Base-by-base conservation (phyloP, 2,329 filamentous ascomycete genomes). In the Aspergillus amoenus region DNA sequence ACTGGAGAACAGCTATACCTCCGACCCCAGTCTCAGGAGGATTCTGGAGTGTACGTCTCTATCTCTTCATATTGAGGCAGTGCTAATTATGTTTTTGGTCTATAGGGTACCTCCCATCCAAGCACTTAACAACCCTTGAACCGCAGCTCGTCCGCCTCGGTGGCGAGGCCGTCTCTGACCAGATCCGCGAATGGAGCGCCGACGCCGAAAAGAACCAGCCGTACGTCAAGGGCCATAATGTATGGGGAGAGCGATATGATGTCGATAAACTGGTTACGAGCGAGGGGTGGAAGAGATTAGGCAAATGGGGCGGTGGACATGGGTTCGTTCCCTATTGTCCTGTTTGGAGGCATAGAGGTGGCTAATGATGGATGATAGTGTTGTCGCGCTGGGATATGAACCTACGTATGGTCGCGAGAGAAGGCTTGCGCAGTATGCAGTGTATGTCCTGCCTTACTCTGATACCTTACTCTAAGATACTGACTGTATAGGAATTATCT, bases 121-220 rank as follows among this genome's bases (percentile, higher is more conserved):
- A 47, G 6, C 44, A 47, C 44, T 4, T 47, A 7, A 21, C 6
- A 8, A 1, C n/a, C 8, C 30, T 47, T 9, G 9, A 81, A 18
- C 68, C 78, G 45, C 73, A 86, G n/a, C 80, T 88, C 44, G 69
- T 79, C 60, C 84, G 79, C 73, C 71, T 88, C 17, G 71, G 69
- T 27, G 68, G 59, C 3, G 70, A 73, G 53, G 70, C 70, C 13
- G 59, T 73, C 30, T 73, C 71, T 3, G 59, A 65, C 11, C 60
- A 61, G 47, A 59, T 73, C 22, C 61, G 63, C 5, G 67, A 66
- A 37, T 72, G 67, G 69, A 70, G 63, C 34, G 82, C 82, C 0
- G 85, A 90, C 67, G 83, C 88, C 0, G 88, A 91, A 70, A 79
- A 76, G 42, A 86, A 88, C 61, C 81, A 83, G 44, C 87, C 87